Evolutionary conservation across 495 filamentous ascomycete genomes (phyloP).

Genomic region (Neurospora tetrasperma): DNA sequence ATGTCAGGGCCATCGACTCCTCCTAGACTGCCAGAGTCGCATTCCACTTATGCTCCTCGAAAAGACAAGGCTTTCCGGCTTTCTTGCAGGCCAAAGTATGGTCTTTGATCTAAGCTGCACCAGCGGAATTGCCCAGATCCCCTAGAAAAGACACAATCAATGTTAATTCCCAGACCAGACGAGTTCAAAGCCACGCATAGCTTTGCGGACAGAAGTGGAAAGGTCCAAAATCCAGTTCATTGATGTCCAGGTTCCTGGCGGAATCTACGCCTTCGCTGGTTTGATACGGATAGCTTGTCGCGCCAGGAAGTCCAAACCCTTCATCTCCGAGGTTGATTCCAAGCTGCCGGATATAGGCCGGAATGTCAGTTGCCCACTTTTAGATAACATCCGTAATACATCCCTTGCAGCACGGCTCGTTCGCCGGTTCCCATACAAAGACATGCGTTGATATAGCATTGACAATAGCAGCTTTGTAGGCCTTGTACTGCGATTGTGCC

Average conservation of each 20-base stretch:
- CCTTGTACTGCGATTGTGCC: constrained; percentile 50
- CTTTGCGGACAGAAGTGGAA: constrained; percentile 51
- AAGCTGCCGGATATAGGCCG: constrained; percentile 55
- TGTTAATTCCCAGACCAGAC: neutral
- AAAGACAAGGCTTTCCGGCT: constrained; percentile 50
- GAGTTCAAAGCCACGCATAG: constrained; percentile 18
- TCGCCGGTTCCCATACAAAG: constrained; percentile 63
- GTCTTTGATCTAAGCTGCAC: constrained; percentile 44
- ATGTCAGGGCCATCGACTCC: too few relatives aligned
- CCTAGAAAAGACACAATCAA: neutral
- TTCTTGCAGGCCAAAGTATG: constrained; percentile 44
- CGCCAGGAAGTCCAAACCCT: constrained; percentile 33
- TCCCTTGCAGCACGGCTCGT: constrained; percentile 58
- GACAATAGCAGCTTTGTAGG: constrained; percentile 54
- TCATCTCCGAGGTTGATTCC: constrained; percentile 62
- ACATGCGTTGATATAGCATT: constrained; percentile 46
- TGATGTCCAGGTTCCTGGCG: constrained; percentile 39
- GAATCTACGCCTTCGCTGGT: constrained; percentile 50
- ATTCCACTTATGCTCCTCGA: constrained; percentile 44
- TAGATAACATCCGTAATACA: constrained; percentile 51
- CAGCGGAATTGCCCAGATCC: constrained; percentile 19
- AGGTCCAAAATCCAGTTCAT: constrained; percentile 51
- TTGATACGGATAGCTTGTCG: constrained; percentile 45
- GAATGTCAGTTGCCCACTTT: constrained; percentile 40
- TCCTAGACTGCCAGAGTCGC: constrained; percentile 47